These are phyloP conservation scores for Xylaria acuta DNA, from an alignment of 495 filamentous ascomycete genomes.

Conservation along the genomic window DNA sequence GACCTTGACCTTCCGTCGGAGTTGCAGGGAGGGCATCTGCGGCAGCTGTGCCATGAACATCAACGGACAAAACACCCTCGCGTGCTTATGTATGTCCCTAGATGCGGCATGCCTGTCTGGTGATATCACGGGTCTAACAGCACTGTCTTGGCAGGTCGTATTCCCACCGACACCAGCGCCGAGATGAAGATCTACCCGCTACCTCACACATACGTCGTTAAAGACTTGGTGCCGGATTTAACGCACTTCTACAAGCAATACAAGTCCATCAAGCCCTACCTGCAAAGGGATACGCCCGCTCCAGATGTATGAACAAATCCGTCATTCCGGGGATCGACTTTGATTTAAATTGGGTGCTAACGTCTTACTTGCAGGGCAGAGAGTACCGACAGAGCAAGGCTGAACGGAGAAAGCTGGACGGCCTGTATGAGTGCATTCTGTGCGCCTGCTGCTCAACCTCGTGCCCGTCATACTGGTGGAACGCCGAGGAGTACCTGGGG, in stretches of 20 bases:
- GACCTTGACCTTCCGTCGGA: slow-evolving; percentile 92
- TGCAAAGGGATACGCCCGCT: slow-evolving; percentile 81
- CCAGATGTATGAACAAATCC: slow-evolving; percentile 67
- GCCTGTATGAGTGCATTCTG: slow-evolving; percentile 98
- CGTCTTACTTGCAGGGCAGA: slow-evolving; percentile 63
- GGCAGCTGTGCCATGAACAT: slow-evolving; percentile 99
- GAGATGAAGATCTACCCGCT: slow-evolving; percentile 97
- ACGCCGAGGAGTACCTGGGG: slow-evolving; percentile 95
- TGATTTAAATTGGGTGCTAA: slow-evolving; percentile 31
- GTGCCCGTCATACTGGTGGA: slow-evolving; percentile 99
- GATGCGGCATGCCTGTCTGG: slow-evolving; percentile 12
- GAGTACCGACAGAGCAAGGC: slow-evolving; percentile 88
- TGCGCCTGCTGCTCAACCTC: slow-evolving; percentile 99
- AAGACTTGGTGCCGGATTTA: slow-evolving; percentile 95
- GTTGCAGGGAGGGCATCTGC: slow-evolving; percentile 97
- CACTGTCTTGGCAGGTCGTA: slow-evolving; percentile 71
- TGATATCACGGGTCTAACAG: slow-evolving; percentile 7
- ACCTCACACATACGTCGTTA: slow-evolving; percentile 98
- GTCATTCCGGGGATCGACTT: background rate
- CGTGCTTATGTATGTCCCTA: slow-evolving; percentile 89
- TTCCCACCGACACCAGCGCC: slow-evolving; percentile 77
- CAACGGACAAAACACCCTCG: slow-evolving; percentile 94
- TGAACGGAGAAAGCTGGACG: slow-evolving; percentile 95
- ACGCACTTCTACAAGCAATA: slow-evolving; percentile 99
- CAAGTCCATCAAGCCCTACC: slow-evolving; percentile 99